These are phyloP conservation scores for Colletotrichum euphorbiae DNA, from an alignment of 2,329 filamentous ascomycete species.

Conservation along the genomic window DNA sequence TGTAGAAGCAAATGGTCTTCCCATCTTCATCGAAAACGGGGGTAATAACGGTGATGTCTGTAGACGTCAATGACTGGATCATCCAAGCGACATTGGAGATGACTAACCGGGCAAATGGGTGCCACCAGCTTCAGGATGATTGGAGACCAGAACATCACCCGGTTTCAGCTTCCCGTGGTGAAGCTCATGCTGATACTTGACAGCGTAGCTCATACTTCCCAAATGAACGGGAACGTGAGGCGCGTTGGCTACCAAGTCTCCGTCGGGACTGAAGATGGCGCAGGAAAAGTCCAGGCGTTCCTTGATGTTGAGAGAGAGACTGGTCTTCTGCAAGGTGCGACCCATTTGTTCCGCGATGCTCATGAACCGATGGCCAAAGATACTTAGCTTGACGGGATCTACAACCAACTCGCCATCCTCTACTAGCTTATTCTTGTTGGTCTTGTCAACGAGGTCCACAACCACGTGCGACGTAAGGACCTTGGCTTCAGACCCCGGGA, in stretches of 20 bases:
- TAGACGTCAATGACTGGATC: neutral
- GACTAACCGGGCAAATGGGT: constrained; percentile 50
- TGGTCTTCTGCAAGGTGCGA: constrained; percentile 79
- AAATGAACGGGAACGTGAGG: constrained; percentile 80
- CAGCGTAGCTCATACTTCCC: constrained; percentile 82
- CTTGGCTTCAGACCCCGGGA: constrained; percentile 65
- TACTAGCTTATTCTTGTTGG: constrained; percentile 20
- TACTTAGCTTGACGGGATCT: constrained; percentile 78
- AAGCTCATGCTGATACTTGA: constrained; percentile 69
- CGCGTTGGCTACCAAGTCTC: constrained; percentile 79
- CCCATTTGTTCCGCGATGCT: constrained; percentile 88
- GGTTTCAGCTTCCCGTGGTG: constrained; percentile 63
- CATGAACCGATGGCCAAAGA: constrained; percentile 87
- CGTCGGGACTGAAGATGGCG: constrained; percentile 80
- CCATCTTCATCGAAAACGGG: constrained; percentile 57
- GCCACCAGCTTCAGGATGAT: constrained; percentile 44
- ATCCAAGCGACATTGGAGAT: neutral
- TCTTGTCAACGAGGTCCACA: constrained; percentile 48
- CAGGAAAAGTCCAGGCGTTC: constrained; percentile 86
- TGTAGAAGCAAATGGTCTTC: constrained; percentile 51
- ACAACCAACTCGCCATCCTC: constrained; percentile 49
- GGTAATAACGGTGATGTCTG: constrained; percentile 51
- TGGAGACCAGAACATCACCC: constrained; percentile 52
- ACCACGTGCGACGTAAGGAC: constrained; percentile 58
- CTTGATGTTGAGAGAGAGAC: constrained; percentile 84